Base-by-base conservation (phyloP, 2,329 filamentous ascomycete species). In the Oidium heveae region DNA sequence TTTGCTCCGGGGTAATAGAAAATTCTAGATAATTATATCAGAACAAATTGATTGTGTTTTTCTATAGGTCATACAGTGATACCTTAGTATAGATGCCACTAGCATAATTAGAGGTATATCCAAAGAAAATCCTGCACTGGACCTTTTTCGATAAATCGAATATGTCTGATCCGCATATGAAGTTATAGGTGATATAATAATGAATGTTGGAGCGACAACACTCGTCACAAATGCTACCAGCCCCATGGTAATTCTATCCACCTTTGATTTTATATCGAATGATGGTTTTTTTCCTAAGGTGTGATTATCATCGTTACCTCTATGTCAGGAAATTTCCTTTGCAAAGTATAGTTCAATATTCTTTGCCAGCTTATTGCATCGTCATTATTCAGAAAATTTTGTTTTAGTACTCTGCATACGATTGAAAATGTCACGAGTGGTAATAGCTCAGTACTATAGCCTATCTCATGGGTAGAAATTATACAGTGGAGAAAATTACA, bases 91-190 rank as follows among this genome's bases (percentile, higher is more conserved):
- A 3, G 79, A 83, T 32, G 80, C 77, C 54, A 82, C 72, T 53
- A 84, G 74, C 80, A 84, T 84, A 58, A 84, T 84, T 56, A 84
- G 68, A 34, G 80, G 80, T 47, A 82, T 83, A 61, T 84, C 80
- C 58, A 84, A 71, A 18, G 79, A 83, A 68, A 83, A 83, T 55
- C 79, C 79, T 15, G 75, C 76, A 59, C 78, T 82, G 46, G 77
- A 78, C 65, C 75, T 78, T 55, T 68, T 72, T 61, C 74, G 71
- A 62, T 80, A 73, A 74, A 84, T 84, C 37, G 79, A 74, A 50
- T 77, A 63, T 28, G 75, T 77, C 68, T 82, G 78, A 67, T 82
- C 79, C 62, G 73, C 72, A 65, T 82, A 82, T 54, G 77, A 80
- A 43, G 80, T 68, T 49, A 82, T 69, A 18, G 78, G 79, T 61